A percentile compares a stretch with the other conserved stretches of the same genome.
phyloP scores from a whole-genome alignment of 176 grass and related monocot genomes.

The Saccharum spontaneum region DNA sequence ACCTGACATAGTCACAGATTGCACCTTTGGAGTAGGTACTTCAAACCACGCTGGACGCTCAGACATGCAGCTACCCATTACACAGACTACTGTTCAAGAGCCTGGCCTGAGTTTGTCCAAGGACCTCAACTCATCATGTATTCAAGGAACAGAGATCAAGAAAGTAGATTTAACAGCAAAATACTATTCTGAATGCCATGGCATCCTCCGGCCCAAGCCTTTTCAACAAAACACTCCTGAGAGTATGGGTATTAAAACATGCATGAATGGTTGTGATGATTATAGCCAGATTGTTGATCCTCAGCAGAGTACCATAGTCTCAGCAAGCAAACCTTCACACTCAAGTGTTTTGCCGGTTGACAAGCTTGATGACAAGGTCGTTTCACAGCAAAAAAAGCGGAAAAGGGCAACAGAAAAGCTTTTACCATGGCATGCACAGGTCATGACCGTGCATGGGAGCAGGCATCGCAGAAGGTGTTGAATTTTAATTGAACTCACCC shows the following conservation, averaged over 20 bases:
- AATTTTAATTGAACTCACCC: background rate
- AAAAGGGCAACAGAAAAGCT: slow-evolving; percentile 34
- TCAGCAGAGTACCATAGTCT: slow-evolving; percentile 32
- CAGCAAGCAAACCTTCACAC: slow-evolving; percentile 20
- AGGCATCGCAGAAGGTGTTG: slow-evolving; percentile 38
- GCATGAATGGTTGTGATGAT: slow-evolving; percentile 12
- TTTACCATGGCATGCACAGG: slow-evolving; percentile 38
- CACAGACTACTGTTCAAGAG: slow-evolving; percentile 27
- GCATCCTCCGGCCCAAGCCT: background rate
- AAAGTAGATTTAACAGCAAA: background rate
- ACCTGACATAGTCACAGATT: background rate
- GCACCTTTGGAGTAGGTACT: slow-evolving; percentile 3
- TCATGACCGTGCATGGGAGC: slow-evolving; percentile 3
- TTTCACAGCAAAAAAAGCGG: slow-evolving; percentile 35
- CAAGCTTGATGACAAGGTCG: slow-evolving; percentile 22
- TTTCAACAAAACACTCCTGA: slow-evolving; percentile 30
- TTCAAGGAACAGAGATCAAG: slow-evolving; percentile 20
- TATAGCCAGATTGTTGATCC: slow-evolving; percentile 8
- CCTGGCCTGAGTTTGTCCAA: slow-evolving; percentile 17
- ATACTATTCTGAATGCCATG: slow-evolving; percentile 17
- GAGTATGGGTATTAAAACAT: slow-evolving; percentile 6
- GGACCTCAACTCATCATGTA: slow-evolving; percentile 22
- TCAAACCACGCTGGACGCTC: slow-evolving; percentile 20
- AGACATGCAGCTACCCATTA: slow-evolving; percentile 22
- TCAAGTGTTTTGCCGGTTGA: background rate